phyloP scores from a whole-genome alignment of 2,329 filamentous ascomycete species.

The Fusarium lateritium region DNA sequence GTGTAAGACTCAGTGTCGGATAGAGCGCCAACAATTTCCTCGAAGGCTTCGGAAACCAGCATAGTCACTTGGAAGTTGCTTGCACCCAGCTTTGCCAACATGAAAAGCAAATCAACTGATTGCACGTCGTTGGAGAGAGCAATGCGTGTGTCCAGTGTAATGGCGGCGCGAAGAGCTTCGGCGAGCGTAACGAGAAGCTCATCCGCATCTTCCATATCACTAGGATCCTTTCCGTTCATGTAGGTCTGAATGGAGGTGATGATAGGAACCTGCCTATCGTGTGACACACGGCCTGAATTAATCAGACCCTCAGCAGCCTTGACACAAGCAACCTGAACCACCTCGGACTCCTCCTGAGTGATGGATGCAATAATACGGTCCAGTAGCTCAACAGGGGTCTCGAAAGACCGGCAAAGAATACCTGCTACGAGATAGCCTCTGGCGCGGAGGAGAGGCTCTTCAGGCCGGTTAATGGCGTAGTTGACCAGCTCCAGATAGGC shows the following conservation, averaged over 20 bases:
- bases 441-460: constrained; percentile 84
- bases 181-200: constrained; percentile 92
- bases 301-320: constrained; percentile 83
- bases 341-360: constrained; percentile 81
- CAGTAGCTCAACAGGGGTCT: constrained; percentile 75
- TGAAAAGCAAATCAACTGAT: constrained; percentile 87
- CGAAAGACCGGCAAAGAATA: constrained; percentile 78
- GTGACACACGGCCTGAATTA: constrained; percentile 64
- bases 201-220: constrained; percentile 88
- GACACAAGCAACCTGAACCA: constrained; percentile 93
- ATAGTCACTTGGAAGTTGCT: constrained; percentile 92
- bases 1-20: constrained; percentile 79
- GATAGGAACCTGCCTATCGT: constrained; percentile 72
- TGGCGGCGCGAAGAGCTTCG: constrained; percentile 86
- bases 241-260: constrained; percentile 79
- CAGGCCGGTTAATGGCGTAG: constrained; percentile 77
- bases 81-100: constrained; percentile 88
- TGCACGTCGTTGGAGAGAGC: constrained; percentile 79
- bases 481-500: constrained; percentile 86
- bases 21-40: constrained; percentile 83
- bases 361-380: constrained; percentile 83
- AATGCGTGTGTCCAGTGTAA: constrained; percentile 82
- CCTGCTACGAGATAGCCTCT: constrained; percentile 91
- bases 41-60: constrained; percentile 90
- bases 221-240: constrained; percentile 83